These are phyloP conservation scores for Fusarium xylarioides DNA, from an alignment of 2,329 filamentous ascomycete genomes.

Conservation along the genomic window DNA sequence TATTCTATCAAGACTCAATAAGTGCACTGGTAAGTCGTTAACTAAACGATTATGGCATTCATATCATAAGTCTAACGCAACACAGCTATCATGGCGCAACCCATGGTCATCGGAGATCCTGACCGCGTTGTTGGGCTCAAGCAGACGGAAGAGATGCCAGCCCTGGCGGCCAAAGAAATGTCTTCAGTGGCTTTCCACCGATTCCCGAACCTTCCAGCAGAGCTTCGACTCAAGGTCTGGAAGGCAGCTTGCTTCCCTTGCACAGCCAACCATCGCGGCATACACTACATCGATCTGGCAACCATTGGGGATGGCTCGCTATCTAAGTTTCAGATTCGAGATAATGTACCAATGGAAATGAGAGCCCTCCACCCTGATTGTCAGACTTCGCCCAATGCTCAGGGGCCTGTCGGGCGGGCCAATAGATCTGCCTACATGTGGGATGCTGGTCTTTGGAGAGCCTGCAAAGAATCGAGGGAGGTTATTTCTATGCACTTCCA, in stretches of 20 bases:
- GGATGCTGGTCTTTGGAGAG: conserved; percentile 2
- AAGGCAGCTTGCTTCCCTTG: background rate
- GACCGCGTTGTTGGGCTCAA: too few relatives aligned
- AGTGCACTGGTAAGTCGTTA: background rate
- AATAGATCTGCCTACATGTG: conserved; percentile 3
- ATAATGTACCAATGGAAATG: too few relatives aligned
- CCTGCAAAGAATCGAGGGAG: background rate
- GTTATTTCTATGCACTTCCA: background rate
- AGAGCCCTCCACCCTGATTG: background rate
- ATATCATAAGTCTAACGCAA: background rate
- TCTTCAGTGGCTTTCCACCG: rapidly evolving
- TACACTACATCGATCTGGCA: background rate
- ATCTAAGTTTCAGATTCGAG: too few relatives aligned
- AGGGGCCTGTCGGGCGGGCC: background rate
- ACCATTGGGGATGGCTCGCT: too few relatives aligned
- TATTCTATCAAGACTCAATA: too few relatives aligned
- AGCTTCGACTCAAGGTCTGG: conserved; percentile 3
- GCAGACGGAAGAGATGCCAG: background rate
- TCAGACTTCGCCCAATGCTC: background rate
- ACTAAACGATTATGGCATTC: too few relatives aligned
- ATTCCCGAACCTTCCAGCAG: background rate
- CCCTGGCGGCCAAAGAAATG: background rate
- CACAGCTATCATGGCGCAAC: background rate
- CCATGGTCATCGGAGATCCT: background rate
- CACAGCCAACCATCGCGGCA: rapidly evolving